Conservation (phyloP, 495 filamentous ascomycete genomes). For the Aspergillus hancockii region DNA sequence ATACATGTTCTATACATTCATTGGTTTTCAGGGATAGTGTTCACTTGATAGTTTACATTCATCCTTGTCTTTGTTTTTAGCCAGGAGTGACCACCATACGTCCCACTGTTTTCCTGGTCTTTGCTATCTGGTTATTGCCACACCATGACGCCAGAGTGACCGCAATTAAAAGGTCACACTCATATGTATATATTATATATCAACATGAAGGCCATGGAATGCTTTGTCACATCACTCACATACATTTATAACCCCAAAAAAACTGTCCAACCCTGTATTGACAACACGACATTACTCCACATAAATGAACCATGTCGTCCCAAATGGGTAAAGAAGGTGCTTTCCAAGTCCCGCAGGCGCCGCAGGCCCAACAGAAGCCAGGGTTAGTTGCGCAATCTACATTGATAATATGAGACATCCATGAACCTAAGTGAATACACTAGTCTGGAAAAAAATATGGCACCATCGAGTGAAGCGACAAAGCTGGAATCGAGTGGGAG, state of each 20-base stretch:
- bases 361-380: conserved; percentile 30
- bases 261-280: too few species aligned
- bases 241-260: too few species aligned
- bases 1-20: too few species aligned
- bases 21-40: too few species aligned
- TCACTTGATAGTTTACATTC: not conserved
- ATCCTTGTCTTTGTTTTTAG: too few species aligned
- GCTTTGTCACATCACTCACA: too few species aligned
- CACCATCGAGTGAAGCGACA: conserved; percentile 20
- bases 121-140: not conserved
- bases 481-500: conserved; percentile 31
- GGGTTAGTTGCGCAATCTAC: conserved; percentile 10
- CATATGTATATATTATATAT: too few species aligned
- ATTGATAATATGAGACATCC: not conserved
- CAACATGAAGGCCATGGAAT: too few species aligned
- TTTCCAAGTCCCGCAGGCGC: conserved; percentile 24
- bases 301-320: conserved; percentile 20
- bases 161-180: not conserved
- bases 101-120: too few species aligned
- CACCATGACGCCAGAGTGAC: conserved; percentile 29
- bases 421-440: not conserved
- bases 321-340: conserved; percentile 23
- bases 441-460: conserved; percentile 29
- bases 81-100: too few species aligned
- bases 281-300: too few species aligned